phyloP scores from a whole-genome alignment of 2,329 filamentous ascomycete genomes.

The Fusarium euwallaceae region DNA sequence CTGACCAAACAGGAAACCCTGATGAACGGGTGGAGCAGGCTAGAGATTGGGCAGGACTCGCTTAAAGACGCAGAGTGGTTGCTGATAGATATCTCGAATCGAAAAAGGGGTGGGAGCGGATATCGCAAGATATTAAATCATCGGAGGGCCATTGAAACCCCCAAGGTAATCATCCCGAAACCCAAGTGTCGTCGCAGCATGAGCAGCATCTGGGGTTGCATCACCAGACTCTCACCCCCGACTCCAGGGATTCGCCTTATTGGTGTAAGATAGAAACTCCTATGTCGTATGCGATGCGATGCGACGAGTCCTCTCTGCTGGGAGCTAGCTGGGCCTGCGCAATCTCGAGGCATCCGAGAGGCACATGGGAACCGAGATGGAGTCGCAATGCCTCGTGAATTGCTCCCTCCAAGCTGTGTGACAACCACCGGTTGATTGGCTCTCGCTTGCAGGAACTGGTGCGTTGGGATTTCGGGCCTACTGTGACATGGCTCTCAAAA shows the following conservation, averaged over 20 bases:
- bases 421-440: slow-evolving; percentile 4
- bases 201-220: slow-evolving; percentile 35
- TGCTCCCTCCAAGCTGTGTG: neutral
- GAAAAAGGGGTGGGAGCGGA: slow-evolving; percentile 23
- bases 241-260: slow-evolving; percentile 32
- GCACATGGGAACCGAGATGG: slow-evolving; percentile 26
- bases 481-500: neutral
- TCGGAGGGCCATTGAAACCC: slow-evolving; percentile 24
- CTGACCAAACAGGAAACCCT: neutral
- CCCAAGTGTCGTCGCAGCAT: slow-evolving; percentile 26
- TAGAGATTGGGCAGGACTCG: neutral
- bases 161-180: slow-evolving; percentile 34
- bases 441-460: slow-evolving; percentile 1
- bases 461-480: slow-evolving; percentile 3
- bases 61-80: slow-evolving; percentile 23
- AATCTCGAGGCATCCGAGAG: slow-evolving; percentile 24
- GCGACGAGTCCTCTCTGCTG: slow-evolving; percentile 4
- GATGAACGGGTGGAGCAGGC: slow-evolving; percentile 20
- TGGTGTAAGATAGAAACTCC: slow-evolving; percentile 41
- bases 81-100: slow-evolving; percentile 20
- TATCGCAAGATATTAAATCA: slow-evolving; percentile 42
- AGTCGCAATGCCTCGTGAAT: slow-evolving; percentile 11
- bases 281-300: slow-evolving; percentile 29
- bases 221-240: slow-evolving; percentile 38
- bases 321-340: slow-evolving; percentile 10